phyloP scores from a whole-genome alignment of 1,284 basidiomycete species.

The Heterobasidion annosum region DNA sequence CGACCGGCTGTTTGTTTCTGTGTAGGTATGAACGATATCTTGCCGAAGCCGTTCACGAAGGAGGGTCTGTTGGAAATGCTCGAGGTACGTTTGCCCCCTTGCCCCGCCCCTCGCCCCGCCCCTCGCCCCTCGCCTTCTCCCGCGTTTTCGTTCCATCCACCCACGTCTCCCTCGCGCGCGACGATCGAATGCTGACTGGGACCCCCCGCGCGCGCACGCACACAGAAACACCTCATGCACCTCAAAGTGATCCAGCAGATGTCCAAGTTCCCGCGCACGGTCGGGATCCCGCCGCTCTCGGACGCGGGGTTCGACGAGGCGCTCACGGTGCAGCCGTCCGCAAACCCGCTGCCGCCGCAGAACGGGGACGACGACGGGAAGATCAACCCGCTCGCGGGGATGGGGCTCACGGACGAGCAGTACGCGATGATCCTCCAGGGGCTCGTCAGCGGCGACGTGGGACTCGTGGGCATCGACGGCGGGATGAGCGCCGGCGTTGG shows the following conservation, averaged over 20 bases:
- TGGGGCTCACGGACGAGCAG: conserved; percentile 72
- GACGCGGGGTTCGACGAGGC: conserved; percentile 52
- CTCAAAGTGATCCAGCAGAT: conserved; percentile 86
- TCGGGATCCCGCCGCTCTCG: conserved; percentile 66
- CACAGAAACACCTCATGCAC: conserved; percentile 86
- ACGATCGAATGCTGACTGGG: not conserved
- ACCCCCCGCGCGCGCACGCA: not conserved
- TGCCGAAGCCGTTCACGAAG: conserved; percentile 97
- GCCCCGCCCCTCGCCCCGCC: too few relatives aligned
- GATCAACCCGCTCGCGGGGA: conserved; percentile 65
- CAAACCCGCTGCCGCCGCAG: conserved; percentile 8
- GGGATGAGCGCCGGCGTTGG: conserved; percentile 6
- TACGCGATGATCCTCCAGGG: conserved; percentile 62
- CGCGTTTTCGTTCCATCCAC: not conserved
- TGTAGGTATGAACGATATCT: conserved; percentile 89
- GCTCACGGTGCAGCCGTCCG: conserved; percentile 15
- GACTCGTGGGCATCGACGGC: conserved; percentile 24
- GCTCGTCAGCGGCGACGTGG: conserved; percentile 49
- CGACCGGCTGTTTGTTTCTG: not conserved
- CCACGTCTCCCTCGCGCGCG: not conserved
- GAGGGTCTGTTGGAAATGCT: conserved; percentile 87
- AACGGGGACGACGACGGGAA: conserved; percentile 36
- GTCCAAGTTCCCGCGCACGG: conserved; percentile 60
- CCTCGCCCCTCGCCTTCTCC: not conserved
- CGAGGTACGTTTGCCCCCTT: conserved; percentile 43